Conservation (phyloP, 2,329 filamentous ascomycete genomes). For the Macrophomina pseudophaseolina region DNA sequence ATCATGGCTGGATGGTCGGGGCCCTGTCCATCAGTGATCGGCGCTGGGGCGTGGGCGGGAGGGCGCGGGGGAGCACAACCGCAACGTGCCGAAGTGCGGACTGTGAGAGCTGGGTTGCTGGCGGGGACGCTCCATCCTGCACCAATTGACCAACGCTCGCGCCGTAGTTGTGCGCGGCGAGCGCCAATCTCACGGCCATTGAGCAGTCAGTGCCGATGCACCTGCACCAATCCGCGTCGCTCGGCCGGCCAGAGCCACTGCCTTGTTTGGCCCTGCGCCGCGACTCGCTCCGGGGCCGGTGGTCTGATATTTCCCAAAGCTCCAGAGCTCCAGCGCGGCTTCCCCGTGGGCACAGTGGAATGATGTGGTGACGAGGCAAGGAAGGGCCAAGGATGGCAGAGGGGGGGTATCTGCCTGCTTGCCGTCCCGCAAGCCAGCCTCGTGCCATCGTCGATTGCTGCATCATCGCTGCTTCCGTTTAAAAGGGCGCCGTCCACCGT, state of each 20-base stretch:
- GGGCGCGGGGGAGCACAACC: neutral
- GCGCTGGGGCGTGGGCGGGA: conserved; percentile 1
- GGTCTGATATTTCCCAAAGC: conserved; percentile 11
- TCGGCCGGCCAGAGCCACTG: conserved; percentile 3
- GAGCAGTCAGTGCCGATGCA: neutral
- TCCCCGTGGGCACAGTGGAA: conserved; percentile 18
- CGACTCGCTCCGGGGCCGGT: conserved; percentile 13
- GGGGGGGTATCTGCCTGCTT: neutral
- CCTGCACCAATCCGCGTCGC: neutral
- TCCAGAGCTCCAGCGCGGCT: conserved; percentile 14
- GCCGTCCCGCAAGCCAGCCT: neutral
- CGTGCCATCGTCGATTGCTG: conserved; percentile 16
- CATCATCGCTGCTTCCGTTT: neutral
- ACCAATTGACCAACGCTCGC: neutral
- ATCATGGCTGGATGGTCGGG: neutral
- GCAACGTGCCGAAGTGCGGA: conserved; percentile 4
- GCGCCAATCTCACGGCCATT: neutral
- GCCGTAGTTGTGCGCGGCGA: conserved; percentile 1
- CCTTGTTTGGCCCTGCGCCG: neutral
- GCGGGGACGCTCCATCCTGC: neutral
- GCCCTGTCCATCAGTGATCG: conserved; percentile 13
- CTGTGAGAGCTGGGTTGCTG: neutral
- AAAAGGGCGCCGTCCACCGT: neutral
- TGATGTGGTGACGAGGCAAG: conserved; percentile 17
- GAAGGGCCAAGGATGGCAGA: neutral